Base-by-base conservation (phyloP, 176 grass and related monocot species). In the Eragrostis nindensis region DNA sequence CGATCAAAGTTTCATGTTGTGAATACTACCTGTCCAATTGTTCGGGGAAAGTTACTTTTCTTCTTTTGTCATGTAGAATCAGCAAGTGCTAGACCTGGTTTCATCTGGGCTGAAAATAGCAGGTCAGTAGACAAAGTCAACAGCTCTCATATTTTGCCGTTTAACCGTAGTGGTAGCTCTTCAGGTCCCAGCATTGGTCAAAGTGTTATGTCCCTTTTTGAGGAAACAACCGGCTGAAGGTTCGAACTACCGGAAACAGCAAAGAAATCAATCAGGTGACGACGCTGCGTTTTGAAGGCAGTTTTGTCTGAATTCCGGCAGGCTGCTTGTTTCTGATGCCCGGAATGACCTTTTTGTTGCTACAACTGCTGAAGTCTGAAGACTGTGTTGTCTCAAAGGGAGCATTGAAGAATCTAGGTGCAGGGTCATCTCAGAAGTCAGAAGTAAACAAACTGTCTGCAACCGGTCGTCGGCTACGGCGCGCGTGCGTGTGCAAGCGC, bases 1-100 rank as follows among this genome's bases (percentile, higher is more conserved):
- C 55, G 56, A 76, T 85, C 57, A 7, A 40, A 84, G 76, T 0
- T 44, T 68, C 8, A 46, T 26, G 45, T 55, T 59, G 70, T 86
- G 15, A 30, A 60, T 68, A 22, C 66, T 57, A 19, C 32, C 17
- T 22, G 11, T 6, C 40, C 24, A 65, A 19, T 36, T 55, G 54
- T 32, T 16, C n/a, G 17, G 19, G 41, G 61, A 40, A 47, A 19
- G 0, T 64, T 59, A 25, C 32, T 36, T 36, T 19, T 55, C 43
- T 53, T 56, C 15, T 12, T 16, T 52, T 52, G 12, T 25, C 14
- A n/a, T 78, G 14, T 21, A 11, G 0, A 24, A 36, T 26, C 48
- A n/a, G 24, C n/a, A 2, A 39, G 8, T 11, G 9, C 11, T 61
- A 62, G 1, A 30, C 24, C 25, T 32, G 15, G 15, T 30, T 50